A percentile compares a stretch with the other conserved stretches of the same genome.
These are phyloP conservation scores for Talaromyces nanjingensis DNA, from an alignment of 495 filamentous ascomycete genomes.

Conservation along the genomic window DNA sequence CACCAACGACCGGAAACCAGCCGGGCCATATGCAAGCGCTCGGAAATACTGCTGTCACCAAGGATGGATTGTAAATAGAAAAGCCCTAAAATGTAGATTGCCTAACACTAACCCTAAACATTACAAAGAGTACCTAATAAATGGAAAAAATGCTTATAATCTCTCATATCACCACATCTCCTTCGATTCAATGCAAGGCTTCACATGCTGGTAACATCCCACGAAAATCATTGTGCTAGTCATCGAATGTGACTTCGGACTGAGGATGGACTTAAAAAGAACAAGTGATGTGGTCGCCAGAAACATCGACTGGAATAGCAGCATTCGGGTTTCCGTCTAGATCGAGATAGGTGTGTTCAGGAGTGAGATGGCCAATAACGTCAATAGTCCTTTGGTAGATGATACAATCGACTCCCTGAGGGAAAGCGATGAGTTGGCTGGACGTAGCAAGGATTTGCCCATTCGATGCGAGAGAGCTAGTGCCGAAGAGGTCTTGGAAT, in stretches of 20 bases:
- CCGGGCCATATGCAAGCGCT: neutral
- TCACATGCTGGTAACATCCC: neutral
- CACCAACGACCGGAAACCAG: neutral
- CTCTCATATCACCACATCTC: too few species aligned
- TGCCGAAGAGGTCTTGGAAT: neutral
- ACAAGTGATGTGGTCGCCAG: neutral
- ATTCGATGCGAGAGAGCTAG: neutral
- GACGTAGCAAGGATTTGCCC: neutral
- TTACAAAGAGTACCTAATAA: neutral
- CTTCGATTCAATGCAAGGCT: neutral
- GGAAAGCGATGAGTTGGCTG: neutral
- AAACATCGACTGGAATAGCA: neutral
- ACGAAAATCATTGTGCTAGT: neutral
- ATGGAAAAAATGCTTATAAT: neutral
- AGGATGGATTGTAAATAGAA: neutral
- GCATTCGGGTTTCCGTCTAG: neutral
- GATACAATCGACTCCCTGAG: neutral
- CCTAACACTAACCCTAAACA: neutral
- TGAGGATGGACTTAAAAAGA: neutral
- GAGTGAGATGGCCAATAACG: neutral
- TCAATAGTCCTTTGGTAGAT: neutral
- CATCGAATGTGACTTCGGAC: neutral
- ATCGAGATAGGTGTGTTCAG: neutral
- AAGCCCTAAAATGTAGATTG: neutral
- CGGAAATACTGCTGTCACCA: neutral